phyloP scores from a whole-genome alignment of 768 basidiomycete species.

The Mrakia blollopis region DNA sequence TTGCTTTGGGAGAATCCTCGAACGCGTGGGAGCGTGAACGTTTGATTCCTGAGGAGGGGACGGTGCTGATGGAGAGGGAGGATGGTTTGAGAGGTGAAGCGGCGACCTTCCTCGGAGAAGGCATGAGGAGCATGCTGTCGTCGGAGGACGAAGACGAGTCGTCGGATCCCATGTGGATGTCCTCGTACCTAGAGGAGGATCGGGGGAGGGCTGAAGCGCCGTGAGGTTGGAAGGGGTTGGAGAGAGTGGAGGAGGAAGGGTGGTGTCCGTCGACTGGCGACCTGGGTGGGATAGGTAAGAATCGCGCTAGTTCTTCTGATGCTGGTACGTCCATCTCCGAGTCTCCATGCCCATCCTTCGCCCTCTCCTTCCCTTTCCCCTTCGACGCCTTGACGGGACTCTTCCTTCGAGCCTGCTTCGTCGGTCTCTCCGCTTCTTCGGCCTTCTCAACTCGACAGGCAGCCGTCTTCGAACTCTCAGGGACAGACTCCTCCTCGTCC shows the following conservation, averaged over 20 bases:
- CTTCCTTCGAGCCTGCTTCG: neutral
- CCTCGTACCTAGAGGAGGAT: neutral
- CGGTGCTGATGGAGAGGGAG: neutral
- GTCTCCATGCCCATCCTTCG: neutral
- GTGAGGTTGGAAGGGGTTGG: slow-evolving; percentile 12
- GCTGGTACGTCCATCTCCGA: neutral
- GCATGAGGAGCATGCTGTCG: slow-evolving; percentile 16
- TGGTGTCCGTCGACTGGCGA: neutral
- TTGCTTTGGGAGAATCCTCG: neutral
- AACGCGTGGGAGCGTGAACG: slow-evolving; percentile 9
- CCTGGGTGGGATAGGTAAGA: neutral
- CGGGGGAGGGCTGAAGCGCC: neutral
- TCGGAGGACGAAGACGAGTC: slow-evolving; percentile 7
- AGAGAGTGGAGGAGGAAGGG: neutral
- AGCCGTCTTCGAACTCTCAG: neutral
- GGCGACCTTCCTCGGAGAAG: neutral
- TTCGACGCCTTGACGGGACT: slow-evolving; percentile 4
- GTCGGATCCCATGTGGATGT: slow-evolving; percentile 9
- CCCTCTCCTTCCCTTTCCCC: slow-evolving; percentile 6
- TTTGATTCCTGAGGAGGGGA: slow-evolving; percentile 1
- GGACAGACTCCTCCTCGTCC: neutral
- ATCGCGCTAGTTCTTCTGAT: slow-evolving; percentile 5
- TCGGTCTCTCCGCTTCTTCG: neutral
- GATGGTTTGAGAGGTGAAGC: slow-evolving; percentile 3
- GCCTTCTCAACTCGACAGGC: neutral